Evolutionary conservation across 148 eudicot genomes (phyloP), one percentile per base, ranked within the genome.

Genomic region (Rhododendron ovatum): DNA sequence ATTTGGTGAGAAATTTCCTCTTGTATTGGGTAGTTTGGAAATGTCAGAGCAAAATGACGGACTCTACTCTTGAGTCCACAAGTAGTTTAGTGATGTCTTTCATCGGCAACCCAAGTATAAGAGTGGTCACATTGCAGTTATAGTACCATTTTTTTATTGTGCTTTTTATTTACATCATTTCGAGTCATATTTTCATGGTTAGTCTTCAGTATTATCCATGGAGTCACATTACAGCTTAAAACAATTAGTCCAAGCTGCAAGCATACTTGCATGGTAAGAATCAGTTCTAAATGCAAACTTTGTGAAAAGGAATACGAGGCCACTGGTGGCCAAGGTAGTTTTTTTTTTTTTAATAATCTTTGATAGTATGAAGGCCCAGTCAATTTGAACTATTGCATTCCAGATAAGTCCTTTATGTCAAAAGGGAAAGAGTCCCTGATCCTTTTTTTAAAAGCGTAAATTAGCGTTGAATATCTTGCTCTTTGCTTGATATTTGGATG

Each of bases 201-300:
- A 67, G 76, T 67, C 61, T 83, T 83, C 41, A 69, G 5, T 83
- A 45, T 83, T 37, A 69, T 43, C 77, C 35, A 83, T 83, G 85
- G 26, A 15, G 17, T 69, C 14, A 18, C 15, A 67, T 8, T 18
- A 83, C 5, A 0, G 51, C 33, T n/a, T 80, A 51, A 26, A 50
- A 80, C 1, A 50, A 5, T 0, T 2, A 39, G 59, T 73, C 37
- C 73, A 30, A 4, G 10, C 37, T 50, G 85, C 22, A 51, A 48
- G 5, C 11, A 41, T 82, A 57, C 37, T 83, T 30, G 48, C 33
- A 1, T 26, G 5, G 75, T 69, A 69, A 69, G 35, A 26, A 69
- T 69, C 2, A 18, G 75, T 35, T 69, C 75, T 69, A 69, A 28
- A 69, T 69, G 37, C 75, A n/a, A n/a, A 11, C 35, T 69, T 69